A percentile compares a stretch with the other conserved stretches of the same genome.
phyloP scores from a whole-genome alignment of 257 asterid genomes.

The Rhazya stricta region DNA sequence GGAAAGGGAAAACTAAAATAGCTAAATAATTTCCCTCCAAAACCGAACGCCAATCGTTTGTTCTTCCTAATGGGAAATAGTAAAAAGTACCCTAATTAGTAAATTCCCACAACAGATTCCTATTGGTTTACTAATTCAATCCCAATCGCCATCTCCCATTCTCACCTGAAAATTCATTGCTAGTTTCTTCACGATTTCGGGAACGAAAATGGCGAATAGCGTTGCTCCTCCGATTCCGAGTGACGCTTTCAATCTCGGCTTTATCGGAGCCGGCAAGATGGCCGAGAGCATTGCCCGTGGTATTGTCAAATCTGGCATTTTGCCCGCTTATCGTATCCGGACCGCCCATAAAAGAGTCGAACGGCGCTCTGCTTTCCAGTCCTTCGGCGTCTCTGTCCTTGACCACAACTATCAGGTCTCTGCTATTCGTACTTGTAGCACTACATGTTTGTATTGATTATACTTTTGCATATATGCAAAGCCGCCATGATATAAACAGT shows the following conservation, averaged over 20 bases:
- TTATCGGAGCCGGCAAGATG: constrained; percentile 93
- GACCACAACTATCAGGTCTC: constrained; percentile 60
- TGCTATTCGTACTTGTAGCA: not conserved
- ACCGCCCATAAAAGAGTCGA: constrained; percentile 64
- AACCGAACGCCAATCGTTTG: too few relatives aligned
- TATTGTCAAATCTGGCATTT: constrained; percentile 60
- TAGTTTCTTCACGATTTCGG: not conserved
- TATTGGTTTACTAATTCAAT: not conserved
- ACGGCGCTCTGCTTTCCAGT: constrained; percentile 69
- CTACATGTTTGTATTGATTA: not conserved
- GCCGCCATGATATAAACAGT: not conserved
- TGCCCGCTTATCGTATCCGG: constrained; percentile 69
- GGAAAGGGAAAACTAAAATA: too few relatives aligned
- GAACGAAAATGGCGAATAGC: constrained; percentile 32
- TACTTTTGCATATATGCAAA: not conserved
- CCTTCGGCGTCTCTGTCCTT: constrained; percentile 67
- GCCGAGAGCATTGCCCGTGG: constrained; percentile 97
- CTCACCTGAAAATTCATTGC: not conserved
- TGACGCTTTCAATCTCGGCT: constrained; percentile 75
- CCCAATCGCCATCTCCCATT: not conserved
- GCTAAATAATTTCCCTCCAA: not conserved
- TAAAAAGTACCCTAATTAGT: too few relatives aligned
- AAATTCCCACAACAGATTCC: not conserved
- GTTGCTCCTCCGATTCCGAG: constrained; percentile 37
- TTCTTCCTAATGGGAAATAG: too few relatives aligned